Percentiles rank a stretch among this genome's conserved stretches.
Conservation (phyloP, 495 filamentous ascomycete species). For the Xylona heveae region DNA sequence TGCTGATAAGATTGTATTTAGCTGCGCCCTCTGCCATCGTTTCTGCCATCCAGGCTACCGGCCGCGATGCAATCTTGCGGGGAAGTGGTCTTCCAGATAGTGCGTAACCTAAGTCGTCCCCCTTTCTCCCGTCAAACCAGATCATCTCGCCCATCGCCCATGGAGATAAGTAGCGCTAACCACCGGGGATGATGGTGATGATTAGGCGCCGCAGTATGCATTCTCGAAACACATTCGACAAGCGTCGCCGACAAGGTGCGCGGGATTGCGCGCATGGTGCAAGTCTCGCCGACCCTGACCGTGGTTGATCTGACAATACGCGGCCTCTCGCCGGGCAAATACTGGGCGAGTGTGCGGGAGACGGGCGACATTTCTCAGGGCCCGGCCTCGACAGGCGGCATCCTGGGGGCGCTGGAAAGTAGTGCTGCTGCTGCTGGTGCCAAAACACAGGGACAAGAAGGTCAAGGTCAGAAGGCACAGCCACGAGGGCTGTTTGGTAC, state of each 20-base stretch:
- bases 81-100: constrained; percentile 71
- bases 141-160: not conserved
- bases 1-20: constrained; percentile 2
- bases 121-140: constrained; percentile 1
- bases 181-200: too few relatives aligned
- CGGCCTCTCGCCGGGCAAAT: constrained; percentile 62
- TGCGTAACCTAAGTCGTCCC: constrained; percentile 20
- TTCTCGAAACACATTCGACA: constrained; percentile 67
- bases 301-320: constrained; percentile 75
- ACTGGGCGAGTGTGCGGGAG: constrained; percentile 62
- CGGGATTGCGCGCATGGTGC: constrained; percentile 62
- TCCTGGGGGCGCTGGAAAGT: constrained; percentile 43
- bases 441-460: constrained; percentile 8
- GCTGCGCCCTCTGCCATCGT: constrained; percentile 80
- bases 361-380: constrained; percentile 81
- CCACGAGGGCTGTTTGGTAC: constrained; percentile 51
- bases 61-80: constrained; percentile 82
- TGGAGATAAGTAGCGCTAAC: not conserved
- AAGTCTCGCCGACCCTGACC: constrained; percentile 52
- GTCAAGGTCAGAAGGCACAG: constrained; percentile 22
- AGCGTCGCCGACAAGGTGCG: constrained; percentile 38
- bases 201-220: constrained; percentile 90
- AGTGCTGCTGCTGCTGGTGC: not conserved
- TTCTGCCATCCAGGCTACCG: constrained; percentile 67
- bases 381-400: constrained; percentile 53